phyloP scores from a whole-genome alignment of 2,329 filamentous ascomycete genomes.

The Fusarium chlamydosporum region DNA sequence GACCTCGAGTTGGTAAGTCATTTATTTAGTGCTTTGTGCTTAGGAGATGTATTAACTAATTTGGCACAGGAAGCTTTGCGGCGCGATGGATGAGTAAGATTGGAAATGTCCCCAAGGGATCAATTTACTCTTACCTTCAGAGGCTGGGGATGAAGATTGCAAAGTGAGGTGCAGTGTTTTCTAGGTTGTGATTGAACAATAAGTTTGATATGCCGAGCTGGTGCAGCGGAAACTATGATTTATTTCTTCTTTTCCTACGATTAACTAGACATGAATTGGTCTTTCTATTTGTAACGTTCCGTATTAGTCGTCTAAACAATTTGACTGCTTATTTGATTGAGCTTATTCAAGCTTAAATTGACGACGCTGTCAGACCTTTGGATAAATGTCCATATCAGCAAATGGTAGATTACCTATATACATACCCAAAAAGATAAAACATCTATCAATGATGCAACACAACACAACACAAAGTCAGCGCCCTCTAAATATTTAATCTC shows the following conservation, averaged over 20 bases:
- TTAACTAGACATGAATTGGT: background rate
- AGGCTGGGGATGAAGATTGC: conserved; percentile 39
- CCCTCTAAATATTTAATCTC: conserved; percentile 25
- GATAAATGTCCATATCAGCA: background rate
- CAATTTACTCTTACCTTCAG: conserved; percentile 46
- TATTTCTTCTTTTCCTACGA: background rate
- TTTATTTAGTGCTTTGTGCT: accelerated
- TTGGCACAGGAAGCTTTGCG: conserved; percentile 40
- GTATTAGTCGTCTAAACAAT: background rate
- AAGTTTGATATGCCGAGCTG: background rate
- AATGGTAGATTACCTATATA: background rate
- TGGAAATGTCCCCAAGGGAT: conserved; percentile 34
- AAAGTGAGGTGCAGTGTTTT: background rate
- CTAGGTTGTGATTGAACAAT: background rate
- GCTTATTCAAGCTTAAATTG: background rate
- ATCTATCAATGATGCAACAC: background rate
- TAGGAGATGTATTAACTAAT: accelerated
- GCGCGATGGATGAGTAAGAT: conserved; percentile 47
- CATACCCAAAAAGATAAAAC: background rate
- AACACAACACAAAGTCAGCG: background rate
- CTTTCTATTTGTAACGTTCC: background rate
- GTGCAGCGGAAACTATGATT: background rate
- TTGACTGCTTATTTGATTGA: no score
- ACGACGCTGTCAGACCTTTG: background rate
- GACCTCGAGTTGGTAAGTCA: conserved; percentile 39